These are phyloP conservation scores for Carex littledalei DNA, from an alignment of 176 grass and related monocot genomes.

Conservation along the genomic window DNA sequence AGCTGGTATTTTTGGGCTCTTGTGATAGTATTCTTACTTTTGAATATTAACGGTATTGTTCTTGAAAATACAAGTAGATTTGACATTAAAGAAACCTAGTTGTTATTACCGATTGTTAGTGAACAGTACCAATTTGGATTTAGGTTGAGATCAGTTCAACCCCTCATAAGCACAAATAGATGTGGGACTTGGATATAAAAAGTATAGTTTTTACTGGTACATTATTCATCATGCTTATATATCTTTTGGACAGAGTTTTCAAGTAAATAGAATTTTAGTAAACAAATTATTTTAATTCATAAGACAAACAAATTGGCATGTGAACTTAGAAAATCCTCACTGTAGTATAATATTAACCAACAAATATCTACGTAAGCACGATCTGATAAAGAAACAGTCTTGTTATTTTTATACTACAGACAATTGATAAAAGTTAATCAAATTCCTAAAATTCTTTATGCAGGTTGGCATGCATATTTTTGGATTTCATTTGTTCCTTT, in stretches of 20 bases:
- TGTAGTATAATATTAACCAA: background rate
- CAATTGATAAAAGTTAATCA: background rate
- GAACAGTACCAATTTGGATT: background rate
- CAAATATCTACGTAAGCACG: background rate
- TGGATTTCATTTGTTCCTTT: constrained; percentile 67
- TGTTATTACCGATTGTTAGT: background rate
- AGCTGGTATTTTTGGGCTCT: constrained; percentile 87
- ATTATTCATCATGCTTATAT: background rate
- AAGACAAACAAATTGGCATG: background rate
- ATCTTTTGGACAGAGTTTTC: background rate
- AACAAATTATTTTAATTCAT: background rate
- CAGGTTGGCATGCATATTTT: constrained; percentile 78
- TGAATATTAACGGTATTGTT: constrained; percentile 72
- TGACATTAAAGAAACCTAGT: background rate
- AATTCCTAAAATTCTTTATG: background rate
- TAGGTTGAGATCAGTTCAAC: background rate
- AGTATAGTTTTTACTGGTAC: background rate
- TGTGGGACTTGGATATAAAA: background rate
- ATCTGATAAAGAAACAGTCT: background rate
- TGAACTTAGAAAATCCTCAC: background rate
- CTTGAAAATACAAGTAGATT: background rate
- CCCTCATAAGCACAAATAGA: background rate
- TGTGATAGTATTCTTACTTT: constrained; percentile 69
- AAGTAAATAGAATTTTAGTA: background rate
- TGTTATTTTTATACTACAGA: background rate